Evolutionary conservation across 371 early-diverging fungal species (phyloP).

Genomic region (Lichtheimia corymbifera): DNA sequence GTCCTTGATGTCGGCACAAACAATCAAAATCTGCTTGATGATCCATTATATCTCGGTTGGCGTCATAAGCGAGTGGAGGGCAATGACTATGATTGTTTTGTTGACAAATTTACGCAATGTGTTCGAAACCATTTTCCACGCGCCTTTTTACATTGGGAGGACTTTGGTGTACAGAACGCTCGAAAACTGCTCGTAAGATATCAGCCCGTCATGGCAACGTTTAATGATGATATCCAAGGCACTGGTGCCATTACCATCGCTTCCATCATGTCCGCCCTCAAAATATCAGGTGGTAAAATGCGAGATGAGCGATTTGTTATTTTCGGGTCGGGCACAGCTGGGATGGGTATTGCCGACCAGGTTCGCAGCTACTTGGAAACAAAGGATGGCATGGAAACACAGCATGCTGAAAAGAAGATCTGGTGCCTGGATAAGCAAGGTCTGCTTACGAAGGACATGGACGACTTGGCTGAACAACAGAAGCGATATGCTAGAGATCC

Average conservation of each 20-base stretch:
- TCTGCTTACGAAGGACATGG: constrained; percentile 17
- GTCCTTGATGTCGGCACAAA: constrained; percentile 42
- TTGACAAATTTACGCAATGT: constrained; percentile 29
- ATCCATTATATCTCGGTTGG: constrained; percentile 40
- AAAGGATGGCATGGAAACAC: not conserved
- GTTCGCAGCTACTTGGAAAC: constrained; percentile 13
- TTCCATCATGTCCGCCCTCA: constrained; percentile 19
- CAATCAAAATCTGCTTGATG: constrained; percentile 23
- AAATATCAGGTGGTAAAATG: constrained; percentile 16
- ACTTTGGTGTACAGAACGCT: constrained; percentile 28
- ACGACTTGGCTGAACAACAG: constrained; percentile 13
- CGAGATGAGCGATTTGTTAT: constrained; percentile 23
- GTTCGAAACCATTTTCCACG: constrained; percentile 11
- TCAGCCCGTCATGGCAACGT: constrained; percentile 21
- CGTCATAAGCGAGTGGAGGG: constrained; percentile 22
- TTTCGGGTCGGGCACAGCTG: constrained; percentile 37
- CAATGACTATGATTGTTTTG: constrained; percentile 29
- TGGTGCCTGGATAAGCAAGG: constrained; percentile 32
- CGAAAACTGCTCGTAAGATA: constrained; percentile 20
- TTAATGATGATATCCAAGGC: constrained; percentile 42
- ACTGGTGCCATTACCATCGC: constrained; percentile 21
- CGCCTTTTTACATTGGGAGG: constrained; percentile 37
- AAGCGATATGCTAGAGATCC: constrained; percentile 13
- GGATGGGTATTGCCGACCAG: constrained; percentile 29
- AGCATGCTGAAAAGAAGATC: constrained; percentile 16